Base-by-base conservation (phyloP, 208 protist genomes). In the Lotmaria passim region DNA sequence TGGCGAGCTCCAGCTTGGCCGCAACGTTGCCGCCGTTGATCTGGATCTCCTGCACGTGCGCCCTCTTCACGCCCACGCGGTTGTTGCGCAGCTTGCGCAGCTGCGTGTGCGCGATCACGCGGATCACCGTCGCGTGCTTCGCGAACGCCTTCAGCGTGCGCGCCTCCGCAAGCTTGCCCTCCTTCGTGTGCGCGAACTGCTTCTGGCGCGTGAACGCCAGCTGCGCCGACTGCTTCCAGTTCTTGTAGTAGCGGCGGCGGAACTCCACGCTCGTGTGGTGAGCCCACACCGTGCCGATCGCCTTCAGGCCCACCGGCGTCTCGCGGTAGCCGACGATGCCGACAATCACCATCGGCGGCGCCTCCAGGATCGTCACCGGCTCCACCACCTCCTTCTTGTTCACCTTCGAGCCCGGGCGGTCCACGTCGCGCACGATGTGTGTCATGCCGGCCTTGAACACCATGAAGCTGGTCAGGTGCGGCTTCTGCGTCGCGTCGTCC, bases 381-480 rank as follows among this genome's bases (percentile, higher is more conserved):
- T 99, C 98, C 43, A 99, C 95, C 68, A 99, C 83, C 90, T 99
- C 98, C 90, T 99, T 98, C 87, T 99, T 99, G 93, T 99, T 90
- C 73, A 98, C 83, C 90, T 98, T 96, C 47, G 83, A 95, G 64
- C 97, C 97, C 31, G 90, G 88, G 59, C 94, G 91, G 80, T 99
- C 96, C 52, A 99, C 78, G 41, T 99, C 98, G 80, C 99, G 96
- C 52, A 99, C 93, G 73, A 99, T 97, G 96, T 99, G 99, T 47
- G 99, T 99, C 98, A 99, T 99, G 84, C 99, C 99, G 55, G 98
- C 99, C 96, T 99, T 99, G 96, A 98, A 99, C 78, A 94, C 98
- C 77, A 99, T 91, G 94, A 96, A 96, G 67, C 96, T 98, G 36
- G 98, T 99, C 52, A 99, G 93, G 91, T 99, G 98, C 46, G 93